Evolutionary conservation across 148 eudicot species (phyloP).

Genomic region (Salicornia ramosissima): DNA sequence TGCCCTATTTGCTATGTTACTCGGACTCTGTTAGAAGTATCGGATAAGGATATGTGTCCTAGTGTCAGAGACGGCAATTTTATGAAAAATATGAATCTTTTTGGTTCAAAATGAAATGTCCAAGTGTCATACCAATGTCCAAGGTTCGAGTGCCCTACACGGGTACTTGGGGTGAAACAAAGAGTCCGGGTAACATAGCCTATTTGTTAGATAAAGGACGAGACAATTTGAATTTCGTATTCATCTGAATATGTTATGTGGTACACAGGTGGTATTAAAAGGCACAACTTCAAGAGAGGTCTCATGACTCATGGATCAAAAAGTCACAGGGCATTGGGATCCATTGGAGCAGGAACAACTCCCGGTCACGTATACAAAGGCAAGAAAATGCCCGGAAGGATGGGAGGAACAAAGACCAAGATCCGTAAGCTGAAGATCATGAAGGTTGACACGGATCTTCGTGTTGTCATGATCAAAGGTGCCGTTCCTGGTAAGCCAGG

Average conservation of each 20-base stretch:
- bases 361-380: conserved; percentile 91
- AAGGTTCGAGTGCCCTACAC: too few species aligned
- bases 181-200: too few species aligned
- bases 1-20: too few species aligned
- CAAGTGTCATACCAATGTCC: too few species aligned
- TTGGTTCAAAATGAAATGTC: too few species aligned
- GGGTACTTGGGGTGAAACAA: too few species aligned
- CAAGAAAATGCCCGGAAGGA: conserved; percentile 98
- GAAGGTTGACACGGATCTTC: conserved; percentile 80
- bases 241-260: not conserved
- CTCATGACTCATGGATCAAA: conserved; percentile 94
- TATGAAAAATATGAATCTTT: too few species aligned
- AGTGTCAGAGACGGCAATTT: too few species aligned
- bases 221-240: not conserved
- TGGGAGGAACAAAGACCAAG: conserved; percentile 92
- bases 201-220: not conserved
- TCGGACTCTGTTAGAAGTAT: too few species aligned
- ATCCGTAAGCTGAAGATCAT: conserved; percentile 75
- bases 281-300: conserved; percentile 94
- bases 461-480: conserved; percentile 83
- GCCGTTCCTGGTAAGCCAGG: conserved; percentile 99
- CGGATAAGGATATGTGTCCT: too few species aligned
- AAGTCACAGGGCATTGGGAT: conserved; percentile 87
- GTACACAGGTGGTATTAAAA: conserved; percentile 83
- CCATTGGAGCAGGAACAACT: conserved; percentile 98